A percentile compares a stretch with the other conserved stretches of the same genome.
These are phyloP conservation scores for Hordeum marinum DNA, from an alignment of 176 grass and related monocot species.

Conservation along the genomic window DNA sequence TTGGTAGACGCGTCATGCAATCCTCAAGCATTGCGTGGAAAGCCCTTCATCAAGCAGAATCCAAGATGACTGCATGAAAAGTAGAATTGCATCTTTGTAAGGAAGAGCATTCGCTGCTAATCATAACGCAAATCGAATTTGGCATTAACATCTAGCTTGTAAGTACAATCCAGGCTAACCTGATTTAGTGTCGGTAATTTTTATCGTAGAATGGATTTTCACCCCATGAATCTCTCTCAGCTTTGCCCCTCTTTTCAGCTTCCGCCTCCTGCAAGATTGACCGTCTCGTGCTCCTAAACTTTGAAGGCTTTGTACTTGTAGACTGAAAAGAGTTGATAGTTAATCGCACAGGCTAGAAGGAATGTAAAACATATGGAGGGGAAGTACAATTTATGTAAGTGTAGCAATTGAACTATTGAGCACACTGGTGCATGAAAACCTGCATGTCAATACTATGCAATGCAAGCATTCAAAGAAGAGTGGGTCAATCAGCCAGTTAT, in stretches of 20 bases:
- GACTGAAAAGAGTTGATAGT: constrained; percentile 44
- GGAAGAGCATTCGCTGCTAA: neutral
- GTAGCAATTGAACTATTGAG: neutral
- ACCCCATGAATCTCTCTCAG: constrained; percentile 61
- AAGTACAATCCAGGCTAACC: neutral
- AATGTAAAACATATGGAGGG: neutral
- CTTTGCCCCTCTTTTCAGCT: constrained; percentile 38
- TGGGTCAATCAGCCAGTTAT: neutral
- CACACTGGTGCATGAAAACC: neutral
- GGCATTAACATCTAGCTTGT: neutral
- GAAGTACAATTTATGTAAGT: neutral
- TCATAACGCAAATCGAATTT: neutral
- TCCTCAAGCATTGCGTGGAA: neutral
- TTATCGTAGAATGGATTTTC: constrained; percentile 78
- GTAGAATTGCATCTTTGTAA: neutral
- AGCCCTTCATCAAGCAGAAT: neutral
- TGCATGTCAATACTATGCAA: neutral
- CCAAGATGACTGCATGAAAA: neutral
- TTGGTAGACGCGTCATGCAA: neutral
- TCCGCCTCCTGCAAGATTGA: constrained; percentile 75
- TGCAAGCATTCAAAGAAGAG: neutral
- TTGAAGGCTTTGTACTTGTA: constrained; percentile 44
- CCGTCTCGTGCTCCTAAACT: constrained; percentile 35
- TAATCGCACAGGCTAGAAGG: neutral
- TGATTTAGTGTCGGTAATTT: constrained; percentile 42